These are phyloP conservation scores for Pontederia crassipes DNA, from an alignment of 176 grass and related monocot genomes.

Conservation along the genomic window DNA sequence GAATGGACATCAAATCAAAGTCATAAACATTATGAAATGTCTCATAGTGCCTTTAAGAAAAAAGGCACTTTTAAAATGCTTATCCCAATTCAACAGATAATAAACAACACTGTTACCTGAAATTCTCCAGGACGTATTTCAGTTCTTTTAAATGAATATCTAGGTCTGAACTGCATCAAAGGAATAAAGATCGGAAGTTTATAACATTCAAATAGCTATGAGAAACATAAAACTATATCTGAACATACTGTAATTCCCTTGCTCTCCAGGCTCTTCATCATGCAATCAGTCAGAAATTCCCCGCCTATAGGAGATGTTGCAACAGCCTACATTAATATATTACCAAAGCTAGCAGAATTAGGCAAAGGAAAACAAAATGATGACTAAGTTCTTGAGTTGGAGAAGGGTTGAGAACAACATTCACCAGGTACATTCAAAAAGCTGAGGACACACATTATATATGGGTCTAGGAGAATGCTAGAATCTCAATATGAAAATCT, in stretches of 20 bases:
- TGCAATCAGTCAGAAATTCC: slow-evolving; percentile 98
- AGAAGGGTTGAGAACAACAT: too few species aligned
- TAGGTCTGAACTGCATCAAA: slow-evolving; percentile 73
- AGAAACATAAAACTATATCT: slow-evolving; percentile 11
- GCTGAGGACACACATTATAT: too few species aligned
- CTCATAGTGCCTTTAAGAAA: too few species aligned
- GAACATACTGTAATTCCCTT: slow-evolving; percentile 72
- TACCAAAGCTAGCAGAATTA: neutral
- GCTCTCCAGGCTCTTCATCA: slow-evolving; percentile 99
- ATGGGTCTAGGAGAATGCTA: too few species aligned
- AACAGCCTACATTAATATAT: slow-evolving; percentile 54
- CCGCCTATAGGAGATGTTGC: slow-evolving; percentile 80
- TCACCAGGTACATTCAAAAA: too few species aligned
- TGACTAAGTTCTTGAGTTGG: too few species aligned
- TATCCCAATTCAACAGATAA: too few species aligned
- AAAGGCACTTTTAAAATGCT: too few species aligned
- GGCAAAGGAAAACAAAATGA: neutral
- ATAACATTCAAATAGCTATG: slow-evolving; percentile 4
- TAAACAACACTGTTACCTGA: slow-evolving; percentile 34
- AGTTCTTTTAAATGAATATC: slow-evolving; percentile 97
- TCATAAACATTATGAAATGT: too few species aligned
- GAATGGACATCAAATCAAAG: too few species aligned
- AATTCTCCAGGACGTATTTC: slow-evolving; percentile 79
- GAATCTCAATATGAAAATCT: too few species aligned
- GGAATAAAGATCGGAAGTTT: slow-evolving; percentile 6